Evolutionary conservation across 495 filamentous ascomycete species (phyloP), one percentile per base, ranked within the genome.

Genomic region (Penicillium cataractarum): DNA sequence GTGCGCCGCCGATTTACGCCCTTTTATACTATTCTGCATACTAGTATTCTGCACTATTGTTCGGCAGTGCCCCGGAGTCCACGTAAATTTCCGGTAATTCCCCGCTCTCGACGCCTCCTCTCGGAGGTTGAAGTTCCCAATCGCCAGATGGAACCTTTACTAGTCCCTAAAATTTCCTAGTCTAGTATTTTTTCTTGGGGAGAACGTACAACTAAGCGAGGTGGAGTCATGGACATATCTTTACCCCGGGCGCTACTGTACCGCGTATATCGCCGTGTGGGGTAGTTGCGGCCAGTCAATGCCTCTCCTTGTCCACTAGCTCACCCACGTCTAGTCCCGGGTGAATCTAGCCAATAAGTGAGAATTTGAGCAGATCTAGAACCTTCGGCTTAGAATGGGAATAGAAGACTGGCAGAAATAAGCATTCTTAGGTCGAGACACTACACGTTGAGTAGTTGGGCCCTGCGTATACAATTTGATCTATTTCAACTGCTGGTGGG

Each of bases 51-150:
- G 42, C 21, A 12, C 42, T 22, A 46, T 46, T 39, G 35, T 4
- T 39, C 4, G 35, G 13, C 8, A 46, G 19, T 2, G 1, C 4
- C 8, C 9, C 42, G 3, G 42, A 46, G 42, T 46, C 42, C 21
- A 46, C 21, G 3, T 46, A 3, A 52, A 52, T 52, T 32, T 31
- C 49, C 49, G 49, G 26, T 52, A 52, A 52, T 52, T 52, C 26
- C 26, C 49, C 49, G 49, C 27, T 31, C 27, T 52, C 12, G 27
- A 32, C 26, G 29, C 24, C 26, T 52, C 49, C 8, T 17, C 4
- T 32, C 49, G 24, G 26, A 8, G 42, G 4, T 4, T 6, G 42
- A 46, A 15, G 12, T 9, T 46, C 21, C 2, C 19, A 21, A 44
- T 22, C 19, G 19, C 3, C 17, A 2, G 40, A 44, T 12, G 9